These are phyloP conservation scores for Citrullus amarus DNA, from an alignment of 306 rosid genomes.

Conservation along the genomic window DNA sequence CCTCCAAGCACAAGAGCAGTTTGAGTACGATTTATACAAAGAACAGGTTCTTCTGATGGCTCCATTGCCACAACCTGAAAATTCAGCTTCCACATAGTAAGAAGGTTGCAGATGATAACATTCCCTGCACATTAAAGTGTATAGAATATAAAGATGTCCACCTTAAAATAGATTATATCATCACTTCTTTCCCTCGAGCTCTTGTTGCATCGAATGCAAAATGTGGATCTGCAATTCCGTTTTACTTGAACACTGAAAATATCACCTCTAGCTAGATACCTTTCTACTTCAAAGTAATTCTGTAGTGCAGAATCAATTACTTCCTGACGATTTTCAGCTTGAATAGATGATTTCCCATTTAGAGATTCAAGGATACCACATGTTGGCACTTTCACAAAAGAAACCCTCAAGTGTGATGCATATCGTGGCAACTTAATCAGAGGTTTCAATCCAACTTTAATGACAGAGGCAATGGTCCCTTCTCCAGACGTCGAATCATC, in stretches of 20 bases:
- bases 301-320: constrained; percentile 67
- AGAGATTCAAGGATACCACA: constrained; percentile 68
- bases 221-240: constrained; percentile 57
- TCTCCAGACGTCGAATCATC: constrained; percentile 21
- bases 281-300: constrained; percentile 69
- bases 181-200: constrained; percentile 20
- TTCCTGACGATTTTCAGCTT: constrained; percentile 62
- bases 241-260: constrained; percentile 49
- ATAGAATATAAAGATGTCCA: constrained; percentile 11
- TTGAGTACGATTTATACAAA: constrained; percentile 44
- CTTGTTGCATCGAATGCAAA: constrained; percentile 66
- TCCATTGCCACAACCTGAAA: constrained; percentile 78
- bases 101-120: constrained; percentile 8
- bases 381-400: constrained; percentile 74
- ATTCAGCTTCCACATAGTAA: constrained; percentile 20
- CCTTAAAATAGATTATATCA: constrained; percentile 68
- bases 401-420: constrained; percentile 72
- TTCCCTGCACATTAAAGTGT: constrained; percentile 1
- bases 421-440: constrained; percentile 36
- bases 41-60: constrained; percentile 67
- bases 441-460: constrained; percentile 41
- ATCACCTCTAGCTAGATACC: constrained; percentile 69
- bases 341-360: constrained; percentile 42
- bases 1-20: constrained; percentile 96
- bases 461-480: constrained; percentile 20